phyloP scores from a whole-genome alignment of 139 green algal species.

The Diplosphaera chodatii region DNA sequence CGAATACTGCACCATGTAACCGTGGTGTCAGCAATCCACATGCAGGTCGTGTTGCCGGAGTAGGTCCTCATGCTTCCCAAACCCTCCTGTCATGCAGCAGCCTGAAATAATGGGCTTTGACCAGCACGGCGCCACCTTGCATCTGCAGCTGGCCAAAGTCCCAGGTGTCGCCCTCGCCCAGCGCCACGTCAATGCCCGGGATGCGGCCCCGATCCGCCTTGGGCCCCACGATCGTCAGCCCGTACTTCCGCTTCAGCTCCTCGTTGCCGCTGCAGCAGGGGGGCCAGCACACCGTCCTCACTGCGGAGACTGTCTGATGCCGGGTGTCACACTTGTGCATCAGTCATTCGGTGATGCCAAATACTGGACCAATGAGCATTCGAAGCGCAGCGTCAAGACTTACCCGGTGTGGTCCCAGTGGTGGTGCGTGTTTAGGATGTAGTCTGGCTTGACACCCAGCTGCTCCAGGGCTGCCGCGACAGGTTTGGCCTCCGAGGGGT shows the following conservation, averaged over 20 bases:
- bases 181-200: slow-evolving; percentile 70
- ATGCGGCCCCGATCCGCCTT: slow-evolving; percentile 63
- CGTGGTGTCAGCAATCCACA: no score
- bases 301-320: no score
- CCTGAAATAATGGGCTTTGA: no score
- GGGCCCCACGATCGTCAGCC: slow-evolving; percentile 48
- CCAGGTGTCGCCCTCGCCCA: slow-evolving; percentile 59
- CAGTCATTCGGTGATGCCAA: no score
- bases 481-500: slow-evolving; percentile 67
- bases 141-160: slow-evolving; percentile 45
- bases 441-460: slow-evolving; percentile 40
- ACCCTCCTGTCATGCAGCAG: no score
- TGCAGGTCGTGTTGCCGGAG: no score
- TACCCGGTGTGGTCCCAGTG: slow-evolving; percentile 36
- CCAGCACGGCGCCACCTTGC: no score
- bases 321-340: no score
- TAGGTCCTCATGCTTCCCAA: no score
- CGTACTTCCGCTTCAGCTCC: slow-evolving; percentile 32
- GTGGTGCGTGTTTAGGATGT: slow-evolving; percentile 75
- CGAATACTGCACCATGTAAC: slow-evolving; percentile 49
- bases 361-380: no score
- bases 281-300: no score
- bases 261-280: slow-evolving; percentile 27
- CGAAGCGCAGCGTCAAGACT: no score
- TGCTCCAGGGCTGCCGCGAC: slow-evolving; percentile 53